Evolutionary conservation across 352 stramenopile genomes (phyloP).

Genomic region (Pythium dissimile): DNA sequence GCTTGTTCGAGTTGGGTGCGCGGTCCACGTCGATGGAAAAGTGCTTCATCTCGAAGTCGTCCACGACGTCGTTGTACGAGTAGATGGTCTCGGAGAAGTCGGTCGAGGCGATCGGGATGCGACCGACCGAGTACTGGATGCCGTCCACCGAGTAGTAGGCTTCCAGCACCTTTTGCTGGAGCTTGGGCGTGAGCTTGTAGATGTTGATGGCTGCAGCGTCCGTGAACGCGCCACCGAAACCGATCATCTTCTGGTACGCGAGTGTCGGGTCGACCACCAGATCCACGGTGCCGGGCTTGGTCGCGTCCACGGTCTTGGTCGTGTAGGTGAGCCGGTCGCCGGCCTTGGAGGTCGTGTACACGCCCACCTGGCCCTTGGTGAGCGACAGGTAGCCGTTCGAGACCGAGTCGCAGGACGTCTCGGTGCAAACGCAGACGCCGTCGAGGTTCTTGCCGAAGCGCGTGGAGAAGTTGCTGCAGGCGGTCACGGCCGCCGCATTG

Average conservation of each 20-base stretch:
- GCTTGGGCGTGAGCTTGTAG: slow-evolving; percentile 42
- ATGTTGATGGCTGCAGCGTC: slow-evolving; percentile 82
- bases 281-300: slow-evolving; percentile 4
- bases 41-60: slow-evolving; percentile 68
- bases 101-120: slow-evolving; percentile 78
- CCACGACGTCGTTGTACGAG: slow-evolving; percentile 75
- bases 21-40: slow-evolving; percentile 87
- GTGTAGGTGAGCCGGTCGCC: slow-evolving; percentile 42
- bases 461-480: slow-evolving; percentile 30
- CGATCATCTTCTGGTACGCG: slow-evolving; percentile 78
- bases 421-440: slow-evolving; percentile 57
- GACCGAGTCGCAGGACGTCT: slow-evolving; percentile 40
- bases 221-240: slow-evolving; percentile 89
- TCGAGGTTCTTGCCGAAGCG: slow-evolving; percentile 41
- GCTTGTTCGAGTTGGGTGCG: slow-evolving; percentile 41
- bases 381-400: slow-evolving; percentile 46
- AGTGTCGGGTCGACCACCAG: slow-evolving; percentile 37
- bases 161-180: slow-evolving; percentile 53
- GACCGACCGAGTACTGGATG: slow-evolving; percentile 75
- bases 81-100: slow-evolving; percentile 87
- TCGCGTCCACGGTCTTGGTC: slow-evolving; percentile 29
- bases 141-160: slow-evolving; percentile 75
- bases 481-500: background rate
- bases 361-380: slow-evolving; percentile 24
- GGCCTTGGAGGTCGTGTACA: slow-evolving; percentile 46